Percentiles rank a stretch among this genome's conserved stretches.
phyloP scores from a whole-genome alignment of 2,329 filamentous ascomycete genomes.

The Colletotrichum tofieldiae region DNA sequence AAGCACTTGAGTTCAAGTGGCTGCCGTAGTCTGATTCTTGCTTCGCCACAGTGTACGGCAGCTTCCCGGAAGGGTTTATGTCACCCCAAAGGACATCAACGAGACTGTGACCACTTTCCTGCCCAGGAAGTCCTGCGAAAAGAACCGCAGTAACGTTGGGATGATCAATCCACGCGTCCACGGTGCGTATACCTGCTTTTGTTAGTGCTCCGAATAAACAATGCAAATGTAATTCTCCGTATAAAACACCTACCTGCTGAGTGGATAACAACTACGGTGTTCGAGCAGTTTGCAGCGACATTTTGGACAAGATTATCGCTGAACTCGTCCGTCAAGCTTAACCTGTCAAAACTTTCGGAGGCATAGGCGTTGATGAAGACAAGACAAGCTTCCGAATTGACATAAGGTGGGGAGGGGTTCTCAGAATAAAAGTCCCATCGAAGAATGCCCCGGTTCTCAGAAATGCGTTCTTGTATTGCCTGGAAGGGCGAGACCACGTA shows the following conservation, averaged over 20 bases:
- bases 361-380: slow-evolving; percentile 79
- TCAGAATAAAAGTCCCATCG: slow-evolving; percentile 71
- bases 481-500: slow-evolving; percentile 61
- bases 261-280: slow-evolving; percentile 77
- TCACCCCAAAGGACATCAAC: slow-evolving; percentile 72
- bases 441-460: slow-evolving; percentile 63
- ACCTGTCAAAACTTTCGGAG: slow-evolving; percentile 79
- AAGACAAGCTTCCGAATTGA: slow-evolving; percentile 76
- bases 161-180: slow-evolving; percentile 75
- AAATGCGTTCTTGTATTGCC: slow-evolving; percentile 66
- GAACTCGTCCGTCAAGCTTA: slow-evolving; percentile 76
- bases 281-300: slow-evolving; percentile 72
- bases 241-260: slow-evolving; percentile 62
- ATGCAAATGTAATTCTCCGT: slow-evolving; percentile 44
- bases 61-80: slow-evolving; percentile 69
- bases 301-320: slow-evolving; percentile 71
- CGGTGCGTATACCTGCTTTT: slow-evolving; percentile 60
- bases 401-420: slow-evolving; percentile 56
- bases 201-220: background rate
- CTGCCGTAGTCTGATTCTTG: slow-evolving; percentile 70
- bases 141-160: slow-evolving; percentile 76
- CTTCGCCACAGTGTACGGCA: slow-evolving; percentile 74
- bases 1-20: slow-evolving; percentile 51
- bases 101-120: slow-evolving; percentile 72
- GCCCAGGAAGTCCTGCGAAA: slow-evolving; percentile 76